Conservation (phyloP, 768 basidiomycete genomes). For the Pilatotrama ljubarskyi region DNA sequence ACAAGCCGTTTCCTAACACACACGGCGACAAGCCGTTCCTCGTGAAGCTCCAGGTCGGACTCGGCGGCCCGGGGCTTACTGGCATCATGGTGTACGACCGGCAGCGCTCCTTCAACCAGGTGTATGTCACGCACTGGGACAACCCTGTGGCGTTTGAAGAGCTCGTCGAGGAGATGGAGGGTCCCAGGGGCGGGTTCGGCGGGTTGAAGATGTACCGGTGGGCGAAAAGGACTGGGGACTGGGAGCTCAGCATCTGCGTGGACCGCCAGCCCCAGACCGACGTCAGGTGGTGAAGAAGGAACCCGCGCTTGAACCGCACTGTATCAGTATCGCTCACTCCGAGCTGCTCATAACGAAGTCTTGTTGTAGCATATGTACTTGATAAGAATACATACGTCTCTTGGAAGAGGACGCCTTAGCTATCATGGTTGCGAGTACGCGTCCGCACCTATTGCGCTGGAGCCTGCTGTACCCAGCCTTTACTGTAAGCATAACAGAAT, state of each 20-base stretch:
- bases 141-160: constrained; percentile 22
- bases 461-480: too few relatives aligned
- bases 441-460: too few relatives aligned
- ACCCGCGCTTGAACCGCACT: too few relatives aligned
- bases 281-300: constrained; percentile 16
- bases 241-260: constrained; percentile 26
- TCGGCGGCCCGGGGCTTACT: background rate
- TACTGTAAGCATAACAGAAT: too few relatives aligned
- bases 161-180: constrained; percentile 22
- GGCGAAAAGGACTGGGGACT: constrained; percentile 28
- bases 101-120: constrained; percentile 38
- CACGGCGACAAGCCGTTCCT: constrained; percentile 40
- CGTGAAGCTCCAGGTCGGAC: constrained; percentile 38
- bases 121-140: constrained; percentile 29
- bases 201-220: constrained; percentile 31
- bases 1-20: constrained; percentile 31
- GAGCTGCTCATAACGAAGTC: too few relatives aligned
- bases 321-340: too few relatives aligned
- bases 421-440: too few relatives aligned
- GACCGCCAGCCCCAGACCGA: constrained; percentile 20
- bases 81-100: constrained; percentile 42
- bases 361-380: too few relatives aligned
- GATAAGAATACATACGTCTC: too few relatives aligned
- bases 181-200: constrained; percentile 20
- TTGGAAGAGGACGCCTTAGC: too few relatives aligned